Base-by-base conservation (phyloP, 2,329 filamentous ascomycete genomes). In the Pezicula rhizophila region DNA sequence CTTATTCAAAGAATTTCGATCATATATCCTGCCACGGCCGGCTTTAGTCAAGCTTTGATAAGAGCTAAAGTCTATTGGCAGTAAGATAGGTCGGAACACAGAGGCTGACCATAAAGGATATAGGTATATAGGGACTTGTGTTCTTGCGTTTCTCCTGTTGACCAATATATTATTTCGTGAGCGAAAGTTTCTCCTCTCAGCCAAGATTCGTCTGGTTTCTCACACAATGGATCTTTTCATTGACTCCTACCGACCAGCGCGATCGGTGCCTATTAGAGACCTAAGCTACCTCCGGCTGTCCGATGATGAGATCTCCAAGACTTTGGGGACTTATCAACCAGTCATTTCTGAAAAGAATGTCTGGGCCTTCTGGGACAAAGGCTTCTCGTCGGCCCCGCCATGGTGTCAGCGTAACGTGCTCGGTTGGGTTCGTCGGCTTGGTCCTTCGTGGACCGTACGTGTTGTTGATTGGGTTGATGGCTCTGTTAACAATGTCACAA, bases 351-450 rank as follows among this genome's bases (percentile, higher is more conserved):
- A 72, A 45, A 70, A 68, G 52, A 74, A 74, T 37, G 62, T 74
- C 2, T 74, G 70, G 70, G 68, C 70, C 2, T 70, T 71, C 48
- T 74, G 70, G 70, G 64, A 73, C 47, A 65, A 61, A 8, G 69
- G 71, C 0, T 47, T 68, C 0, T 45, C 58, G 3, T 48, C 50
- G 7, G 71, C 71, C 63, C 69, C 66, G 7, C 59, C 63, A 10
- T 68, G 67, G 55, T 66, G 64, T 41, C 62, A 63, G 38, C 58
- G 60, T 20, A 73, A 69, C 23, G 61, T 73, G 0, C 39, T 70
- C 8, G 67, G 67, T 48, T 74, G 70, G 72, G 67, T 70, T 12
- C 64, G 68, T n/a, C 63, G 65, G 17, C 67, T 69, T 0, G 68
- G 67, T 0, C 61, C 60, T 0, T 58, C 60, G 0, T 75, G 71